phyloP scores from a whole-genome alignment of 2,329 filamentous ascomycete species.

The Phoma sp. region DNA sequence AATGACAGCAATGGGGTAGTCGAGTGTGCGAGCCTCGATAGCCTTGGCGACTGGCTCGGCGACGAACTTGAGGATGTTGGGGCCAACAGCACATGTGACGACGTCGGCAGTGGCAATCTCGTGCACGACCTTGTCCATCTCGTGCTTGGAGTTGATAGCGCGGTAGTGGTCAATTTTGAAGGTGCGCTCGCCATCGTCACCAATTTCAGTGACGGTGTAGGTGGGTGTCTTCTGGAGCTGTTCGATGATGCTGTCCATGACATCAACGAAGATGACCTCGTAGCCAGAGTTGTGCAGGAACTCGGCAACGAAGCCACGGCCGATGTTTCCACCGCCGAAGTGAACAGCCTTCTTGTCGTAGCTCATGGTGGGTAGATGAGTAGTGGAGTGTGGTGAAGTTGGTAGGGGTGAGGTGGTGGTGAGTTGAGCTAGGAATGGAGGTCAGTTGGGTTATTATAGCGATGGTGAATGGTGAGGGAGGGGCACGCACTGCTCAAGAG shows the following conservation, averaged over 20 bases:
- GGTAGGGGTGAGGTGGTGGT: constrained; percentile 4
- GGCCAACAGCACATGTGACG: constrained; percentile 96
- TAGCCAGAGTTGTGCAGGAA: constrained; percentile 95
- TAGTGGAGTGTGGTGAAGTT: constrained; percentile 5
- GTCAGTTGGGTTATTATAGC: constrained; percentile 5
- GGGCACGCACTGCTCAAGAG: constrained; percentile 8
- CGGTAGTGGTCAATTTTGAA: constrained; percentile 94
- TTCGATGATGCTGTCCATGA: constrained; percentile 83
- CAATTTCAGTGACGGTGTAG: constrained; percentile 94
- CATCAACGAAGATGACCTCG: constrained; percentile 95
- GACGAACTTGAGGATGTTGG: constrained; percentile 95
- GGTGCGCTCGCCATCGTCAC: constrained; percentile 77
- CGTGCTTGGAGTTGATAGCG: constrained; percentile 90
- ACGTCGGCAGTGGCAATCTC: constrained; percentile 88
- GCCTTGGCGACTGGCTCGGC: constrained; percentile 95
- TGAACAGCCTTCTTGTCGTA: constrained; percentile 59
- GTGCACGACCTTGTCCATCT: constrained; percentile 80
- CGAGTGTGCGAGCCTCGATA: constrained; percentile 73
- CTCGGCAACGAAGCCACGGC: constrained; percentile 56
- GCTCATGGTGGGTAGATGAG: constrained; percentile 34
- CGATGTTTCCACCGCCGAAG: constrained; percentile 62
- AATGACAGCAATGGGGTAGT: constrained; percentile 83
- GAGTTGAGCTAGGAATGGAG: constrained; percentile 5
- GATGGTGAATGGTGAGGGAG: background rate
- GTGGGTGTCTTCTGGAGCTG: constrained; percentile 74